Base-by-base conservation (phyloP, 202 grass and related monocot genomes). In the Zoysia matrella region DNA sequence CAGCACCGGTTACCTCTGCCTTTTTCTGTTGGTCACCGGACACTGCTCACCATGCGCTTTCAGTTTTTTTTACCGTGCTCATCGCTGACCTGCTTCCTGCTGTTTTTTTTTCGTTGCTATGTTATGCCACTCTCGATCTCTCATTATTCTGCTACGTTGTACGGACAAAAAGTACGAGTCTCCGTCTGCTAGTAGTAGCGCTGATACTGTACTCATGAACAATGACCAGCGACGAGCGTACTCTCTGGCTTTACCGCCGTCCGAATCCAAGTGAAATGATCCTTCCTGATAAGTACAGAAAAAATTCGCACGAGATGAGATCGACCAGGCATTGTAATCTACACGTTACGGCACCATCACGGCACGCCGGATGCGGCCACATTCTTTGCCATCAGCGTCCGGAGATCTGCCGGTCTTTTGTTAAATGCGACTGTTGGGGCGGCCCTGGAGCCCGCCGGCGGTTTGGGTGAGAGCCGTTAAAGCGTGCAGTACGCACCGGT, bases 381-480 rank as follows among this genome's bases (percentile, higher is more conserved):
- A 1, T 16, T 39, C 10, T 15, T 16, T 12, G 45, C 11, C 74
- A 68, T 48, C 65, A 68, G 62, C 41, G 62, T 30, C 53, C 71
- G 69, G 67, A 47, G 75, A 55, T 65, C 65, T 56, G 63, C 69
- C 69, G 55, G 75, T 61, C 30, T 68, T 57, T 83, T 67, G 80
- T 79, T 78, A 69, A 79, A 84, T 88, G 69, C 60, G 75, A 88
- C 86, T 80, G 80, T 88, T 84, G 80, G 74, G 58, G 1, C 30
- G 30, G 62, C 45, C 60, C 8, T 75, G 15, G 77, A 46, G 10
- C 44, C 61, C 49, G 4, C 55, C 15, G n/a, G n/a, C 0, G 8
- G 7, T 36, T 62, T 22, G 57, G 7, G n/a, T 8, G 77, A 22
- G 78, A 87, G 79, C 85, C 85, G 85, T 87, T 87, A 71, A 87